Evolutionary conservation across 2,329 filamentous ascomycete genomes (phyloP), one percentile per base, ranked within the genome.

Genomic region (Pseudogymnoascus sp.): DNA sequence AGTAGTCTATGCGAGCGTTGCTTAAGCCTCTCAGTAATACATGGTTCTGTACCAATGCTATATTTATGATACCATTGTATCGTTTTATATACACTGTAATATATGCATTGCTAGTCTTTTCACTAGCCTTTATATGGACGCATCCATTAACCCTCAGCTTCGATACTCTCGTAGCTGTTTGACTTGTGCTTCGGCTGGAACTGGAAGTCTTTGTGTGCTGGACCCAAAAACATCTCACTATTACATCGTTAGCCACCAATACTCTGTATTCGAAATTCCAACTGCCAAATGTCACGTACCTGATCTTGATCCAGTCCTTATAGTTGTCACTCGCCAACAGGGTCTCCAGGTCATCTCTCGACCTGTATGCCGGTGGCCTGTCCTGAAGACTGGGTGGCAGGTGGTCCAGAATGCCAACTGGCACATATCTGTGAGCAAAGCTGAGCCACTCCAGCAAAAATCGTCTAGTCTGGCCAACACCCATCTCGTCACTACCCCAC

Each of bases 181-280:
- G 90, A 94, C 79, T 96, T 97, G 79, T 99, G 94, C 80, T 99
- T 99, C 2, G 94, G 94, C 76, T 93, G 86, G 76, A 97, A 99
- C 66, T 88, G 87, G 81, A 97, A 99, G 68, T 90, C 88, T 38
- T 89, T 86, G 67, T 96, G 90, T 6, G 91, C 89, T 50, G 91
- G 91, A 6, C 94, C 94, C 16, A 99, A 81, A 78, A 95, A 99
- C 91, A 99, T 97, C 73, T 99, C 94, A 73, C 93, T 96, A 63
- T 59, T 59, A 25, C 9, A 62, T 54, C 9, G 54, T 64, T 41
- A 69, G 61, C 37, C 60, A 60, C 8, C 14, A 39, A 32, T 20
- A 11, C n/a, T 18, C 20, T 8, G 22, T 5, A 14, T 2, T 32
- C 18, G 9, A 54, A 37, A 8, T 39, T 16, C 58, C 30, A 59